Evolutionary conservation across 2,329 filamentous ascomycete species (phyloP), one percentile per base, ranked within the genome.

Genomic region (Colletotrichum incanum): DNA sequence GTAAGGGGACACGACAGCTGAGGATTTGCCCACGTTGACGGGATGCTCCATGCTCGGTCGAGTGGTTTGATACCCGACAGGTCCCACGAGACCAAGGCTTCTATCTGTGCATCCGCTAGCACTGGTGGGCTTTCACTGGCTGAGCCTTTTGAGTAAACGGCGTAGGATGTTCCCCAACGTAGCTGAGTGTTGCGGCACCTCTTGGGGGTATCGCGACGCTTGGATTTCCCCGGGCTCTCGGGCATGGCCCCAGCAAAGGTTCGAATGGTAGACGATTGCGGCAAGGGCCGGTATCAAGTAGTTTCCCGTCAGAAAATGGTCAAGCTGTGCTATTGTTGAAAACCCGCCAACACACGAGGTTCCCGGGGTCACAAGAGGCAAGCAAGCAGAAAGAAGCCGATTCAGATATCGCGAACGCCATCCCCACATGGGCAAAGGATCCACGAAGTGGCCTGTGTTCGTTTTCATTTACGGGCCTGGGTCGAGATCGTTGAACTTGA

Each of bases 171-270:
- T 34, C 43, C 58, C 18, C 14, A 23, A 47, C 20, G 28, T 16
- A 26, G 31, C 39, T 59, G 66, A 56, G 50, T 43, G 50, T n/a
- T 49, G 49, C 59, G 37, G 58, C 31, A 39, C 41, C 55, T 64
- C 49, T 45, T 18, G 23, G 23, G 47, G 56, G 20, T 23, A 45
- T 54, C 47, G 49, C 52, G 26, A n/a, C 31, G 9, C 28, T 31
- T 49, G 14, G 28, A n/a, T 55, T 43, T 55, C 43, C 49, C 59
- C 39, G 39, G 41, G 41, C 23, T 58, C 61, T 45, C 52, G 58
- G 62, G 52, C 62, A 65, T 59, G 41, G 34, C 37, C 67, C 20
- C 54, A 54, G 67, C 37, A 11, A 28, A 31, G 11, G 20, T 56
- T 56, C 11, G 20, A 16, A 23, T 34, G 14, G 23, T 47, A 11